A percentile compares a stretch with the other conserved stretches of the same genome.
phyloP scores from a whole-genome alignment of 2,329 filamentous ascomycete genomes.

The Colletotrichum navitas region DNA sequence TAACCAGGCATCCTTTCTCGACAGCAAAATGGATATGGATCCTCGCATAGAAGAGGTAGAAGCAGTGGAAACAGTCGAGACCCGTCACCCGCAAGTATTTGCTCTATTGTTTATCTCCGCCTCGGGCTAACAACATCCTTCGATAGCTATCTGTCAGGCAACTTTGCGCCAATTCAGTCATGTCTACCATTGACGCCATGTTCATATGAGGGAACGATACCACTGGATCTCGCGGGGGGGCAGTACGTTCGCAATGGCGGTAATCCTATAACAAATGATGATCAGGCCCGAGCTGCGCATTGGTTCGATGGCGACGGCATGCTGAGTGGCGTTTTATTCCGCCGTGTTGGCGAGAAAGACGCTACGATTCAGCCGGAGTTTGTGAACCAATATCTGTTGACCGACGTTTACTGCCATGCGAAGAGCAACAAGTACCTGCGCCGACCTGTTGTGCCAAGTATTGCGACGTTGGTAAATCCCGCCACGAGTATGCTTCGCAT shows the following conservation, averaged over 20 bases:
- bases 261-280: constrained; percentile 73
- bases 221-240: constrained; percentile 74
- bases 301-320: constrained; percentile 85
- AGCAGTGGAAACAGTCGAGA: neutral
- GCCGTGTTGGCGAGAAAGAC: constrained; percentile 50
- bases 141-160: constrained; percentile 69
- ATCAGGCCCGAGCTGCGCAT: constrained; percentile 72
- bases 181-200: constrained; percentile 69
- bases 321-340: constrained; percentile 76
- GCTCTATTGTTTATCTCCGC: too few relatives aligned
- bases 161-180: constrained; percentile 75
- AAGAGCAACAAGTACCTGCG: constrained; percentile 60
- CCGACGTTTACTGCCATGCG: constrained; percentile 72
- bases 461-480: constrained; percentile 74
- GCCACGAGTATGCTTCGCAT: constrained; percentile 64
- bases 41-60: neutral
- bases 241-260: constrained; percentile 80
- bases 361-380: constrained; percentile 70
- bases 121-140: neutral
- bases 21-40: neutral
- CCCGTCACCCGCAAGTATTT: constrained; percentile 31
- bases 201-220: constrained; percentile 68
- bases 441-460: constrained; percentile 74
- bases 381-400: constrained; percentile 77
- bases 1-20: neutral